Percentiles rank a stretch among this genome's conserved stretches.
Conservation (phyloP, 768 basidiomycete genomes). For the Auriscalpium microsporum region DNA sequence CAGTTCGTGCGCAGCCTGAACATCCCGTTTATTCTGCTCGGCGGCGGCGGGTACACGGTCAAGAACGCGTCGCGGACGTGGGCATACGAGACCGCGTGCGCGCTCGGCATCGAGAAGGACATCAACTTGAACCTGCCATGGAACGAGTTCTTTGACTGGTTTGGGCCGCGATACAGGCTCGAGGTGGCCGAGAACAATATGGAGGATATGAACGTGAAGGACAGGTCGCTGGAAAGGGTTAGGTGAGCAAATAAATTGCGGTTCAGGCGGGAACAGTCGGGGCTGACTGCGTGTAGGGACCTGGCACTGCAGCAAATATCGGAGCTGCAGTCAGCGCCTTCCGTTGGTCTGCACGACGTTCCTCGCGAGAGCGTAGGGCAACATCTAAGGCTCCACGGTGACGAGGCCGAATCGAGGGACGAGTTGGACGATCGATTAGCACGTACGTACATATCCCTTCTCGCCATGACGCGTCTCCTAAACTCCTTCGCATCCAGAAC, state of each 20-base stretch:
- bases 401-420: constrained; percentile 37
- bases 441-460: constrained; percentile 37
- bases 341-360: constrained; percentile 78
- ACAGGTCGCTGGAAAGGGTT: constrained; percentile 72
- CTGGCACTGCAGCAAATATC: constrained; percentile 46
- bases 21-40: constrained; percentile 83
- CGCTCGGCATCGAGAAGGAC: constrained; percentile 74
- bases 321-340: constrained; percentile 66
- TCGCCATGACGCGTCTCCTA: neutral
- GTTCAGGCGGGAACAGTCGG: constrained; percentile 25
- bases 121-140: constrained; percentile 75
- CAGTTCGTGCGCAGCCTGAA: constrained; percentile 76
- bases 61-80: constrained; percentile 93
- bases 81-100: constrained; percentile 96
- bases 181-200: constrained; percentile 90
- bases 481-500: constrained; percentile 34
- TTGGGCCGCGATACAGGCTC: constrained; percentile 88
- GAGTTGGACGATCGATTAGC: constrained; percentile 63
- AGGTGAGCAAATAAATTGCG: constrained; percentile 34
- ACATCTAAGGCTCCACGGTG: constrained; percentile 51
- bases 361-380: constrained; percentile 60
- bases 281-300: constrained; percentile 34
- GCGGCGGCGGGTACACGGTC: constrained; percentile 95
- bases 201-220: constrained; percentile 84
- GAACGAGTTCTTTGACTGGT: constrained; percentile 95